Conservation (phyloP, 306 rosid genomes). For the Ormosia semicastrata region DNA sequence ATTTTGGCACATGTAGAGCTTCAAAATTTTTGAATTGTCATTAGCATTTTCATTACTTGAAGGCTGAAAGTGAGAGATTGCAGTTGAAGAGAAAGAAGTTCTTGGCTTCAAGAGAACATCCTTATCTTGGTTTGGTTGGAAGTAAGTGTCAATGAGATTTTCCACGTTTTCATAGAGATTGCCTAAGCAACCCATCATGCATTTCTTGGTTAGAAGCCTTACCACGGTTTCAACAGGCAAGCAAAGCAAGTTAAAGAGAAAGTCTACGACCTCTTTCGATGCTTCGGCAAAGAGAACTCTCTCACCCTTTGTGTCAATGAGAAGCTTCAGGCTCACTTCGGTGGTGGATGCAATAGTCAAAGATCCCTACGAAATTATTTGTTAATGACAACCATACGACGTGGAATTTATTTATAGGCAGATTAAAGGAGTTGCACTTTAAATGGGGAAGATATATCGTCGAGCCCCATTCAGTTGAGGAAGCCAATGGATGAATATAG, state of each 20-base stretch:
- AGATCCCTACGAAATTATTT: no score
- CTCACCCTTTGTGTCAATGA: conserved; percentile 28
- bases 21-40: rapidly evolving
- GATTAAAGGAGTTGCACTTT: no score
- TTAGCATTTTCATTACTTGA: rapidly evolving
- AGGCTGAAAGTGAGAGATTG: background rate
- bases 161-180: conserved; percentile 51
- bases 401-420: no score
- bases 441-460: no score
- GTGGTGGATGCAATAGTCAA: background rate
- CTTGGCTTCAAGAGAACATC: conserved; percentile 34
- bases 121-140: conserved; percentile 26
- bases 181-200: conserved; percentile 44
- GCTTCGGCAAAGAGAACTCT: conserved; percentile 55
- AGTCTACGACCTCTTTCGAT: conserved; percentile 42
- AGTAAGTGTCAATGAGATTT: conserved; percentile 29
- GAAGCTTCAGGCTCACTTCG: conserved; percentile 34
- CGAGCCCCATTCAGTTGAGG: no score
- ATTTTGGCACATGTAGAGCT: conserved; percentile 11
- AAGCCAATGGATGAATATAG: no score
- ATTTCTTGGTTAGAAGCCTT: conserved; percentile 19
- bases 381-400: no score
- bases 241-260: conserved; percentile 37
- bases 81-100: background rate
- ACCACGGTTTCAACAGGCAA: conserved; percentile 34